Percentiles rank a stretch among this genome's conserved stretches.
Conservation (phyloP, 805 yeast genomes). For the Lachancea meyersii region DNA sequence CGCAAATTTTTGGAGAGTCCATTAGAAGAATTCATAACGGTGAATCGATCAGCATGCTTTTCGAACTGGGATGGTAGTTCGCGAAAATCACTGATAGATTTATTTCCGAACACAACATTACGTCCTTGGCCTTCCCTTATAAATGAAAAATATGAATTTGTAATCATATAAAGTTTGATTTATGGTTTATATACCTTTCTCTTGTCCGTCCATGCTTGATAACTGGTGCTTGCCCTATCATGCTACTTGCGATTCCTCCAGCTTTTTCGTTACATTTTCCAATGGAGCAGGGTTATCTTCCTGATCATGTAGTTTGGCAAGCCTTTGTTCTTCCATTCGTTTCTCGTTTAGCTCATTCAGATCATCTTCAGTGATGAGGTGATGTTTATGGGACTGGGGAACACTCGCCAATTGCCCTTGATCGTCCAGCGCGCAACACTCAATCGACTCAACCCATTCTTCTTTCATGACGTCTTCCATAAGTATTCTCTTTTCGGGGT, state of each 20-base stretch:
- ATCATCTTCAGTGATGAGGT: constrained; percentile 62
- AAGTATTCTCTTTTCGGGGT: constrained; percentile 51
- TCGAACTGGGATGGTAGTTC: constrained; percentile 60
- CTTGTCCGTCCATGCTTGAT: too few relatives aligned
- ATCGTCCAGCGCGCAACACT: constrained; percentile 41
- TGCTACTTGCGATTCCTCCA: constrained; percentile 1
- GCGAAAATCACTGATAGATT: not conserved
- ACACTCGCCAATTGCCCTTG: constrained; percentile 20
- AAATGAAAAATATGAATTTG: too few relatives aligned
- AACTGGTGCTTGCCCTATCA: too few relatives aligned
- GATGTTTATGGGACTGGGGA: constrained; percentile 51
- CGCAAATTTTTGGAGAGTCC: constrained; percentile 86
- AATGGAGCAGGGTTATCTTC: constrained; percentile 2
- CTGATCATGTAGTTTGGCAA: constrained; percentile 13
- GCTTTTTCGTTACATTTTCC: not conserved
- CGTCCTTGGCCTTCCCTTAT: too few relatives aligned
- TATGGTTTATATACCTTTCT: too few relatives aligned
- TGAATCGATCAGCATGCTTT: constrained; percentile 88
- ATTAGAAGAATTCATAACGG: constrained; percentile 96
- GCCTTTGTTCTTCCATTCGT: constrained; percentile 27
- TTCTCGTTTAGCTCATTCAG: constrained; percentile 38
- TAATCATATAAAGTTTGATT: not conserved
- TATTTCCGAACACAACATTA: too few relatives aligned
- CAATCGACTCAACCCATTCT: constrained; percentile 53
- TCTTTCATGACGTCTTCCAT: constrained; percentile 52